Evolutionary conservation across 176 grass and related monocot genomes (phyloP).

Genomic region (Bromus sterilis): DNA sequence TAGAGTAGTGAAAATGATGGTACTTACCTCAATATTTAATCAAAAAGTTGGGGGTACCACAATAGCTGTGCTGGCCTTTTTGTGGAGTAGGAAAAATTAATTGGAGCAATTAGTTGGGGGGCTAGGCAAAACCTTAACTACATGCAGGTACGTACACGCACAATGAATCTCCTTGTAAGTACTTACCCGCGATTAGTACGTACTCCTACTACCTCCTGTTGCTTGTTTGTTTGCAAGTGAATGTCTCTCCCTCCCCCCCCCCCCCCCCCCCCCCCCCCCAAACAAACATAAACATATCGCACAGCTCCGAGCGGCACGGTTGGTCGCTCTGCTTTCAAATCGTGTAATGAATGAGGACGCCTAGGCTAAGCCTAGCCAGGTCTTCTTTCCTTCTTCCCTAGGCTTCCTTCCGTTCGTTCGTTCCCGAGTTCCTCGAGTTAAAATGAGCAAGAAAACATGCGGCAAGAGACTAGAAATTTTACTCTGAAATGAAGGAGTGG

Average conservation of each 20-base stretch:
- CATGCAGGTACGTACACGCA: not conserved
- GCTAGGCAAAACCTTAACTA: not conserved
- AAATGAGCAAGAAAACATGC: not conserved
- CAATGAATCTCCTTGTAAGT: conserved; percentile 7
- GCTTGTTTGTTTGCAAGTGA: not conserved
- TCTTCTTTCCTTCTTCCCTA: too few species aligned
- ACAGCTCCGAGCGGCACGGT: too few species aligned
- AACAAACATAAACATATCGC: not conserved
- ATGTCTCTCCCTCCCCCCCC: not conserved
- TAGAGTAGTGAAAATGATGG: too few species aligned
- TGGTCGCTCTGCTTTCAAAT: not conserved
- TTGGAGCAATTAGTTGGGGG: not conserved
- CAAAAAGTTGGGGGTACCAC: not conserved
- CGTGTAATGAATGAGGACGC: not conserved
- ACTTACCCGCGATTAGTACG: not conserved
- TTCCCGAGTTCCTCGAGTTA: not conserved
- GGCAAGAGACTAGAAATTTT: too few species aligned
- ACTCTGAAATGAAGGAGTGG: too few species aligned
- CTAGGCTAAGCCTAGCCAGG: not conserved
- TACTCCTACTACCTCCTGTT: not conserved
- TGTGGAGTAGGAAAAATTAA: too few species aligned
- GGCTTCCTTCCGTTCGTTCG: too few species aligned
- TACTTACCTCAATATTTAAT: too few species aligned
- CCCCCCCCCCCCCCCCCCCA: too few species aligned
- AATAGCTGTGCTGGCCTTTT: not conserved